A percentile compares a stretch with the other conserved stretches of the same genome.
Evolutionary conservation across 176 grass and related monocot species (phyloP).

Genomic region (Avena sativa): DNA sequence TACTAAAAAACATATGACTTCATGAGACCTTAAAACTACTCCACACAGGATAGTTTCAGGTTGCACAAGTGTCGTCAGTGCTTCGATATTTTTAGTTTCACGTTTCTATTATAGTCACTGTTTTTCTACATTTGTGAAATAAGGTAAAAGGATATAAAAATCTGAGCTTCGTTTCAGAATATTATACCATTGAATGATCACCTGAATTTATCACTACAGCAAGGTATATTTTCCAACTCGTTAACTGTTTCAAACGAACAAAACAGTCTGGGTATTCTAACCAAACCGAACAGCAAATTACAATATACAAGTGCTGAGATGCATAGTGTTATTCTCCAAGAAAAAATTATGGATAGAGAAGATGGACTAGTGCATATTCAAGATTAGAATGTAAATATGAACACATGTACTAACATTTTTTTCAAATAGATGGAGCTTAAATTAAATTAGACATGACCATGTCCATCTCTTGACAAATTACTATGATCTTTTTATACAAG

Average conservation of each 20-base stretch:
- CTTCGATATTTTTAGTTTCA: slow-evolving; percentile 6
- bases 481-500: slow-evolving; percentile 5
- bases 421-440: background rate
- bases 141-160: slow-evolving; percentile 1
- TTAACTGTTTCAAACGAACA: slow-evolving; percentile 1
- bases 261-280: slow-evolving; percentile 21
- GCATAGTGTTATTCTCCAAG: slow-evolving; percentile 6
- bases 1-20: slow-evolving; percentile 9
- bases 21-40: slow-evolving; percentile 15
- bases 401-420: background rate
- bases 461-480: slow-evolving; percentile 19
- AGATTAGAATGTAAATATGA: slow-evolving; percentile 11
- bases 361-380: background rate
- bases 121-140: slow-evolving; percentile 12
- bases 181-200: background rate
- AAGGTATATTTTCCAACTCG: background rate
- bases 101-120: background rate
- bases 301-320: background rate
- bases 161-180: background rate
- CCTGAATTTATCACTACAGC: slow-evolving; percentile 8
- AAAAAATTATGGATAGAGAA: slow-evolving; percentile 14
- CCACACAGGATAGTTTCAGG: slow-evolving; percentile 19
- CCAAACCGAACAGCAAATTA: slow-evolving; percentile 4
- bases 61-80: slow-evolving; percentile 3
- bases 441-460: slow-evolving; percentile 26